These are phyloP conservation scores for Macaranga tanarius DNA, from an alignment of 441 rosid species.

Conservation along the genomic window DNA sequence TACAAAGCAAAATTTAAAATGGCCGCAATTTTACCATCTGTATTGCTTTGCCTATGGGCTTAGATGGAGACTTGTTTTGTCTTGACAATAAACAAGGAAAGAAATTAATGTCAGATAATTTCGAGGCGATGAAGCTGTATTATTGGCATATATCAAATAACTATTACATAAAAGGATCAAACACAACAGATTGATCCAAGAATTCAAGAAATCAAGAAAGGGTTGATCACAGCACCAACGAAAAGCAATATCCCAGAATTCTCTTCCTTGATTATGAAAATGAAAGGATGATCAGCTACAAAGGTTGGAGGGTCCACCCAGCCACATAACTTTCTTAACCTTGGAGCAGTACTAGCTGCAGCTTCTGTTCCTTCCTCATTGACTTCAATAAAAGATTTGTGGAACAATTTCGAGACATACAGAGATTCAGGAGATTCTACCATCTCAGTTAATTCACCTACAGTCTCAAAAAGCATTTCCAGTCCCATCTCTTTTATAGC, in stretches of 20 bases:
- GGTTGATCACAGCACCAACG: constrained; percentile 30
- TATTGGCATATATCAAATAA: too few relatives aligned
- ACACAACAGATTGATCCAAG: too few relatives aligned
- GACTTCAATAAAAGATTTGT: constrained; percentile 25
- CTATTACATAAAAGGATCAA: too few relatives aligned
- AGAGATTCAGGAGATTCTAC: neutral
- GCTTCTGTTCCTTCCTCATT: constrained; percentile 30
- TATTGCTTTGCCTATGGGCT: too few relatives aligned
- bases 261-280: constrained; percentile 35
- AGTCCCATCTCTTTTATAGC: too few relatives aligned
- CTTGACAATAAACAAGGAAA: too few relatives aligned
- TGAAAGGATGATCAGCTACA: constrained; percentile 44
- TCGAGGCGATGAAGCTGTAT: too few relatives aligned
- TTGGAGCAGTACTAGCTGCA: constrained; percentile 24
- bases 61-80: too few relatives aligned
- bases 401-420: constrained; percentile 23
- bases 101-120: too few relatives aligned
- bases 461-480: too few relatives aligned
- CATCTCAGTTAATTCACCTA: constrained; percentile 11
- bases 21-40: neutral
- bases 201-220: constrained; percentile 11
- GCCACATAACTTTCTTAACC: neutral
- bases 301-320: constrained; percentile 18
- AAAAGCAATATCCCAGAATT: constrained; percentile 23
- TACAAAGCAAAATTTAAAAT: neutral